Evolutionary conservation across 1,284 basidiomycete species (phyloP).

Genomic region (Papiliotrema laurentii): DNA sequence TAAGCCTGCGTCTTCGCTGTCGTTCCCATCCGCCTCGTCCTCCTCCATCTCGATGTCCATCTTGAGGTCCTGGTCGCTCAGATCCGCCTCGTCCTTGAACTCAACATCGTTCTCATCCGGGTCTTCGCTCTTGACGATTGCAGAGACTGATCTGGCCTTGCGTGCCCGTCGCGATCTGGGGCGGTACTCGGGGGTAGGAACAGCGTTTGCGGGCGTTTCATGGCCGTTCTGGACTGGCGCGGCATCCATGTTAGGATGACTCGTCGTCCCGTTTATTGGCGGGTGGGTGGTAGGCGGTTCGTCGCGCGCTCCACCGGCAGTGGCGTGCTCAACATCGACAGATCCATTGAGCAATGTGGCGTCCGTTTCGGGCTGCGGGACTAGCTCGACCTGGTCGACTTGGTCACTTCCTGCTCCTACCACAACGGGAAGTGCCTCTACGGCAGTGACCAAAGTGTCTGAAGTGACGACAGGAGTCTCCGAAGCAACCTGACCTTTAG

Average conservation of each 20-base stretch:
- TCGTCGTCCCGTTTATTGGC: too few species aligned
- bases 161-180: constrained; percentile 14
- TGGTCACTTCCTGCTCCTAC: too few species aligned
- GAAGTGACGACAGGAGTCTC: background rate
- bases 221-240: too few species aligned
- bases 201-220: background rate
- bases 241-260: too few species aligned
- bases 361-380: too few species aligned
- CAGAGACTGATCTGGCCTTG: constrained; percentile 13
- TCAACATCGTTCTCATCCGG: constrained; percentile 47
- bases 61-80: constrained; percentile 40
- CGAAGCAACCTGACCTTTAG: too few species aligned
- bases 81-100: constrained; percentile 22
- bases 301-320: too few species aligned
- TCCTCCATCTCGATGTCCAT: constrained; percentile 50
- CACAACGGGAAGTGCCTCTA: background rate
- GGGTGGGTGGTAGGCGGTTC: too few species aligned
- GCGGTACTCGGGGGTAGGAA: background rate
- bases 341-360: too few species aligned
- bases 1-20: constrained; percentile 53
- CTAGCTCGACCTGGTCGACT: too few species aligned
- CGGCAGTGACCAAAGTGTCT: background rate
- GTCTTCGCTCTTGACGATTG: constrained; percentile 21
- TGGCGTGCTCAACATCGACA: too few species aligned
- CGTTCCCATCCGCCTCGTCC: constrained; percentile 40